Conservation (phyloP, 2,329 filamentous ascomycete genomes). For the Metarhizium anisopliae region DNA sequence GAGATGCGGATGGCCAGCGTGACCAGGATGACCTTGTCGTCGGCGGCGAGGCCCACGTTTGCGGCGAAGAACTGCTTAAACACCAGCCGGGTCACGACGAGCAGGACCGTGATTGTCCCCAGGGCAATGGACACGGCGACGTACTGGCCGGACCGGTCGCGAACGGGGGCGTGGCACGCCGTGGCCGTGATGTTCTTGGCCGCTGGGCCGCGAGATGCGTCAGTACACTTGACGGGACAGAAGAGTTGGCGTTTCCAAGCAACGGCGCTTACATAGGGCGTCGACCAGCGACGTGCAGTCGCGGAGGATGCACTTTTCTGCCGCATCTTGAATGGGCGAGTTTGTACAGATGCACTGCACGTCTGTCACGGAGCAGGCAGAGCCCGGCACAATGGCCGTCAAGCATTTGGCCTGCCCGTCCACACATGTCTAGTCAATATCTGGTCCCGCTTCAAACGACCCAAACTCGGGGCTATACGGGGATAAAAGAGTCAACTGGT, state of each 20-base stretch:
- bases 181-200: neutral
- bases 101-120: neutral
- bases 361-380: neutral
- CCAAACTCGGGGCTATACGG: too few species aligned
- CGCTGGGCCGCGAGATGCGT: neutral
- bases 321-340: neutral
- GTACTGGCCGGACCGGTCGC: slow-evolving; percentile 1
- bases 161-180: neutral
- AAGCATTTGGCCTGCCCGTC: neutral
- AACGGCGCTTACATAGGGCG: neutral
- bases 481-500: too few species aligned
- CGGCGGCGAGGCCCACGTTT: neutral
- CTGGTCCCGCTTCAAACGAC: too few species aligned
- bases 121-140: neutral
- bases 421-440: neutral
- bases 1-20: neutral
- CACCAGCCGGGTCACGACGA: neutral
- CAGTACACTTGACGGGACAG: neutral
- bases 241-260: neutral
- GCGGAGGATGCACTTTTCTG: neutral
- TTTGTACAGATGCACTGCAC: neutral
- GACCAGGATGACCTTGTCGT: slow-evolving; percentile 1
- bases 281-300: neutral
- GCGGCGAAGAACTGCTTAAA: slow-evolving; percentile 1
- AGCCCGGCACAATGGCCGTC: neutral